A percentile compares a stretch with the other conserved stretches of the same genome.
Conservation (phyloP, 2,329 filamentous ascomycete species). For the Beauveria sp. region DNA sequence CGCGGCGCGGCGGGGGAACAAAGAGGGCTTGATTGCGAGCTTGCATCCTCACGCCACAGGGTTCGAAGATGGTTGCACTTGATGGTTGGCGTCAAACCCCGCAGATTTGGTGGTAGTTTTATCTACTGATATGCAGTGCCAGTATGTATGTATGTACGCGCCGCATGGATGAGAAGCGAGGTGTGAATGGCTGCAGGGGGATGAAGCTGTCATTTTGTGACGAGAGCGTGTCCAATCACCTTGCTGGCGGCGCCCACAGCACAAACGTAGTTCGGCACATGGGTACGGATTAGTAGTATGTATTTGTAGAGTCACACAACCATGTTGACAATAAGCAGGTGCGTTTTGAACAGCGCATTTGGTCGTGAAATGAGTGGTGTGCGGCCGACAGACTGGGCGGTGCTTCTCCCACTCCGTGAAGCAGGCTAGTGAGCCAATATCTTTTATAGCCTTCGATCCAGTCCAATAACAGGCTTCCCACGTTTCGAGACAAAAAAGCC, state of each 20-base stretch:
- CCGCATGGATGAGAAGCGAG: not conserved
- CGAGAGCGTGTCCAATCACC: not conserved
- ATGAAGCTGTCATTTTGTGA: not conserved
- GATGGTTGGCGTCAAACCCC: not conserved
- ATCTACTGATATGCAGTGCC: not conserved
- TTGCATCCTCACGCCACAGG: not conserved
- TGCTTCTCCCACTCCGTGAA: not conserved
- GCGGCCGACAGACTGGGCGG: not conserved
- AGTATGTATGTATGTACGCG: not conserved
- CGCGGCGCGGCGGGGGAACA: not conserved
- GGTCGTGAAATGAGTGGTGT: not conserved
- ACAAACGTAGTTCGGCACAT: not conserved
- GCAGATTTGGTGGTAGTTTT: not conserved
- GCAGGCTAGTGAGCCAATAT: not conserved
- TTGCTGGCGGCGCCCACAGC: not conserved
- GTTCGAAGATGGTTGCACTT: not conserved
- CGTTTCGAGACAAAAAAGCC: too few species aligned
- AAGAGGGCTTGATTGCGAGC: not conserved
- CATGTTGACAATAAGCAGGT: too few species aligned
- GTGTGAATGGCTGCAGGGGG: not conserved
- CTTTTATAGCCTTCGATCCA: not conserved
- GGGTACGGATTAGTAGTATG: too few species aligned
- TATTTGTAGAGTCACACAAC: too few species aligned
- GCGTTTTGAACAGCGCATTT: not conserved
- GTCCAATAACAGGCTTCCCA: too few species aligned